A percentile compares a stretch with the other conserved stretches of the same genome.
phyloP scores from a whole-genome alignment of 2,329 filamentous ascomycete species.

The Sporothrix variecibatus region DNA sequence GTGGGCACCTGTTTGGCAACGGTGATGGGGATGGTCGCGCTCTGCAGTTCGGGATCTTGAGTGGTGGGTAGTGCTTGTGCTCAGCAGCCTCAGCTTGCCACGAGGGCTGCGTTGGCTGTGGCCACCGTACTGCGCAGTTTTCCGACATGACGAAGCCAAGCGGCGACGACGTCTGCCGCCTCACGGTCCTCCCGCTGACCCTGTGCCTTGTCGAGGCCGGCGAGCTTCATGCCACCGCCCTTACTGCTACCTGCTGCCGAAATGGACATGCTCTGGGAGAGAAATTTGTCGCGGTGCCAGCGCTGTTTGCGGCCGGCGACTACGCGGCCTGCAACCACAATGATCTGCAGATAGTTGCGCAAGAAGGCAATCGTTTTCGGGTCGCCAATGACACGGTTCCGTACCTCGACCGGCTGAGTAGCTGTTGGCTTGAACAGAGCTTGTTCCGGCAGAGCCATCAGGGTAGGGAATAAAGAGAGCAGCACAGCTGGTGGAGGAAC shows the following conservation, averaged over 20 bases:
- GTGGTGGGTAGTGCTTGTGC: slow-evolving; percentile 34
- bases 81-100: slow-evolving; percentile 30
- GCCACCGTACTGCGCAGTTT: slow-evolving; percentile 72
- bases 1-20: slow-evolving; percentile 72
- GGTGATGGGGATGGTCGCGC: slow-evolving; percentile 67
- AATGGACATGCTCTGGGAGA: slow-evolving; percentile 88
- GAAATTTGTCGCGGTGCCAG: slow-evolving; percentile 85
- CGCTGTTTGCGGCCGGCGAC: slow-evolving; percentile 82
- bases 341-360: slow-evolving; percentile 62
- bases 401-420: slow-evolving; percentile 57
- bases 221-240: slow-evolving; percentile 83
- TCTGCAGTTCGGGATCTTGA: slow-evolving; percentile 67
- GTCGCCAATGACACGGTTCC: slow-evolving; percentile 65
- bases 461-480: slow-evolving; percentile 70
- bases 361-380: slow-evolving; percentile 65
- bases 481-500: slow-evolving; percentile 86
- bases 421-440: slow-evolving; percentile 67
- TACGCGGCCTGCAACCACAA: slow-evolving; percentile 72
- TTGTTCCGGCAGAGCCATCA: slow-evolving; percentile 67
- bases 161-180: slow-evolving; percentile 71
- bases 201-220: slow-evolving; percentile 81
- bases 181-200: slow-evolving; percentile 82
- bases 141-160: slow-evolving; percentile 76
- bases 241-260: slow-evolving; percentile 65
- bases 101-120: slow-evolving; percentile 56